Base-by-base conservation (phyloP, 2,329 filamentous ascomycete species). In the Aspergillus fumigatiaffinis region DNA sequence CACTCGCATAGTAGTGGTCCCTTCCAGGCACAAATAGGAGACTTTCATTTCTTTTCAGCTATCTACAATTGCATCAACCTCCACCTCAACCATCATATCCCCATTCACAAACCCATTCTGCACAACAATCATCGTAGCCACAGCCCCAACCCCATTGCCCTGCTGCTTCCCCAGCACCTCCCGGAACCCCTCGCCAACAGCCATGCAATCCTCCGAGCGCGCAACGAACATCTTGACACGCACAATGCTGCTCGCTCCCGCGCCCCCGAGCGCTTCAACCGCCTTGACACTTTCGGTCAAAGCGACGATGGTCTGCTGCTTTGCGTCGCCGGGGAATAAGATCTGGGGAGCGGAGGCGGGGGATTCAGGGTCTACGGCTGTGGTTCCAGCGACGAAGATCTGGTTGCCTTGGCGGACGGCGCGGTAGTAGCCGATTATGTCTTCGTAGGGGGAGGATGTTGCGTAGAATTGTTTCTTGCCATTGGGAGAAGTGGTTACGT, bases 361-460 rank as follows among this genome's bases (percentile, higher is more conserved):
- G 25, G 70, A 72, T 17, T 59, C 41, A 1, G 70, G 70, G 51
- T 74, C 69, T 42, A 73, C 68, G 17, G 73, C 68, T 8, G 73
- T 76, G n/a, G 73, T 72, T 14, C 74, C 74, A 9, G 73, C 71
- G 25, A 76, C 71, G 60, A 69, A 74, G 50, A 76, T 73, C 4
- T 70, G 67, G 3, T 66, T 61, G 4, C 71, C 70, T 32, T 67
- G 66, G 7, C 73, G 73, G 21, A 76, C 66, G 20, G 73, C 74
- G 38, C 74, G 73, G 56, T 75, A 73, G 54, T 76, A 74, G 32
- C 73, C 73, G 54, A 75, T 69, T 44, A 60, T 60, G 32, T 67
- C 61, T 55, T 76, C 73, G 59, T 68, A 75, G 5, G 72, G 73
- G 4, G 74, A 76, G 20, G 65, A 52, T 7, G 73, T 75, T 29